A percentile compares a stretch with the other conserved stretches of the same genome.
Conservation (phyloP, 1,284 basidiomycete genomes). For the Psilocybe mexicana region DNA sequence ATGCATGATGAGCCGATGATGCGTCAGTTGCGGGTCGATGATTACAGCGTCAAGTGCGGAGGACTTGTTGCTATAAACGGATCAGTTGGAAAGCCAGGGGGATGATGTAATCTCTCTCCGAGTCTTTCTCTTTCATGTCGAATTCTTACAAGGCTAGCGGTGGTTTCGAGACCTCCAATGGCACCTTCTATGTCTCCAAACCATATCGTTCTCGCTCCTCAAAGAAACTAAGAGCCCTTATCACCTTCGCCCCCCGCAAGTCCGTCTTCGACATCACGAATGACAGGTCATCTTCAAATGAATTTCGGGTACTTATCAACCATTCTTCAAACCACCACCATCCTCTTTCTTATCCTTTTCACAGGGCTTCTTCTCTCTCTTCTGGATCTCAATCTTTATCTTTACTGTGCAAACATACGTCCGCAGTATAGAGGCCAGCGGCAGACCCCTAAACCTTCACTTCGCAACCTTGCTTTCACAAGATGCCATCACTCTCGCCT, state of each 20-base stretch:
- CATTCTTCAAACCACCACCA: slow-evolving; percentile 24
- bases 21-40: no score
- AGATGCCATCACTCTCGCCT: slow-evolving; percentile 81
- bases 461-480: slow-evolving; percentile 90
- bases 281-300: slow-evolving; percentile 69
- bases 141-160: slow-evolving; percentile 38
- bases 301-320: slow-evolving; percentile 66
- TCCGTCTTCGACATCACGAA: slow-evolving; percentile 86
- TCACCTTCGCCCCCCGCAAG: slow-evolving; percentile 83
- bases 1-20: no score
- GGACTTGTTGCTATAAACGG: neutral
- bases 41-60: neutral
- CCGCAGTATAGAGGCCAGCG: slow-evolving; percentile 73
- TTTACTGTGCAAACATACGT: slow-evolving; percentile 80
- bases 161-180: slow-evolving; percentile 56
- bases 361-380: slow-evolving; percentile 90
- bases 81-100: neutral
- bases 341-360: neutral
- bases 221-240: slow-evolving; percentile 71
- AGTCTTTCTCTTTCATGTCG: slow-evolving; percentile 2
- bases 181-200: slow-evolving; percentile 73
- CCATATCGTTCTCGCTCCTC: slow-evolving; percentile 66
- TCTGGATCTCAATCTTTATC: slow-evolving; percentile 87
- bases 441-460: slow-evolving; percentile 75
- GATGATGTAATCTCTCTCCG: slow-evolving; percentile 2